Conservation (phyloP, 2,329 filamentous ascomycete genomes). For the Arthrobotrys megalospora region DNA sequence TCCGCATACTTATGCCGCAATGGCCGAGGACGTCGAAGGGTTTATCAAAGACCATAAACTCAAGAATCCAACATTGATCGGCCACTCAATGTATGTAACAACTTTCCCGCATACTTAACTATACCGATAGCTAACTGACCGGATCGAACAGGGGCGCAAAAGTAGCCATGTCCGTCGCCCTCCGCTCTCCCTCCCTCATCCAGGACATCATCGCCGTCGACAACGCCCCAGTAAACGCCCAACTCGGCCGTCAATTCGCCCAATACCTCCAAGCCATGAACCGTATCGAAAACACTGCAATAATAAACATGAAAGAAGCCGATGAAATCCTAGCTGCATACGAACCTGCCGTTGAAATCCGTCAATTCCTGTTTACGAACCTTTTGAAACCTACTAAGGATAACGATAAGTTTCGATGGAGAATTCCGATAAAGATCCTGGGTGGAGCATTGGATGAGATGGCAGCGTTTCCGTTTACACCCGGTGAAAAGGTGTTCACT, state of each 20-base stretch:
- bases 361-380: conserved; percentile 94
- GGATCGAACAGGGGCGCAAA: conserved; percentile 82
- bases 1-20: conserved; percentile 82
- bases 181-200: conserved; percentile 78
- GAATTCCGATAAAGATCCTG: conserved; percentile 82
- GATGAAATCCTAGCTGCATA: conserved; percentile 83
- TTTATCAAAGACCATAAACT: conserved; percentile 83
- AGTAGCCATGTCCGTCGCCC: conserved; percentile 87
- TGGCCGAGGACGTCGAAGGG: conserved; percentile 85
- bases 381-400: conserved; percentile 73
- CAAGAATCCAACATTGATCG: conserved; percentile 82
- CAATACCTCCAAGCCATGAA: conserved; percentile 89
- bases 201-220: conserved; percentile 85
- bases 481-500: conserved; percentile 76
- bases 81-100: conserved; percentile 84
- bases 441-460: conserved; percentile 79
- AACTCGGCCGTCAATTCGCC: conserved; percentile 80
- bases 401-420: conserved; percentile 75
- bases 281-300: conserved; percentile 78
- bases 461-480: conserved; percentile 90
- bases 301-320: conserved; percentile 81
- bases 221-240: conserved; percentile 89
- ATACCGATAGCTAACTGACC: conserved; percentile 15
- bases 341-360: conserved; percentile 81
- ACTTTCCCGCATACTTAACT: neutral